Base-by-base conservation (phyloP, 768 basidiomycete species). In the Flagelloscypha sp. region DNA sequence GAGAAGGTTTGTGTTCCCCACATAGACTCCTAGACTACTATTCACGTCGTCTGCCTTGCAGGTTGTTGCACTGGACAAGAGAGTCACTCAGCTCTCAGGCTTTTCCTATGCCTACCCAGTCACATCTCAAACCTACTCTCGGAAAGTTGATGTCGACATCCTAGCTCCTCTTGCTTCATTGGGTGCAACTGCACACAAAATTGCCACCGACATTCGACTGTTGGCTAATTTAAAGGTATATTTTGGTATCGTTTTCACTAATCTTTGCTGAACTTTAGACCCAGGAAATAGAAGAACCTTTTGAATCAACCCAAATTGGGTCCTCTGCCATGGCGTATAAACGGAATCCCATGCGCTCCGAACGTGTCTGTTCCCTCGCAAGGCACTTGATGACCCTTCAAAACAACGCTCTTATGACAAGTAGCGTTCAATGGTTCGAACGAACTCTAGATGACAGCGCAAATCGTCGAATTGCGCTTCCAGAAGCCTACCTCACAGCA, bases 251-350 rank as follows among this genome's bases (percentile, higher is more conserved):
- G 20, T 1, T 17, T 24, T 20, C 20, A 15, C 12, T 30, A 1
- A 24, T 15, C 7, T 24, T 36, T 13, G 13, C n/a, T 22, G 12
- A 33, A 13, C 11, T 20, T 15, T 17, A 24, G 11, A 18, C 23
- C 7, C 33, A 86, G 80, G 95, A 98, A 77, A 72, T 99, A 29
- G 95, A 99, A 61, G 95, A 99, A 55, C 95, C 95, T 0, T 98
- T 98, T 59, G 94, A 99, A 59, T 86, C 90, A 35, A 94, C 94
- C 13, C 95, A 99, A 63, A 99, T 98, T 46, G 95, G 95, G 6
- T 86, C 84, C 7, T 89, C 84, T 1, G 92, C 92, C 1, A 98
- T 98, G 94, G 94, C 94, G 7, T 98, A 98, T 76, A 97, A 98
- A 65, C 77, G 94, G 37, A 98, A 99, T 61, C 95, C 95, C 6